Conservation (phyloP, 306 rosid species). For the Vigna nakashimae region DNA sequence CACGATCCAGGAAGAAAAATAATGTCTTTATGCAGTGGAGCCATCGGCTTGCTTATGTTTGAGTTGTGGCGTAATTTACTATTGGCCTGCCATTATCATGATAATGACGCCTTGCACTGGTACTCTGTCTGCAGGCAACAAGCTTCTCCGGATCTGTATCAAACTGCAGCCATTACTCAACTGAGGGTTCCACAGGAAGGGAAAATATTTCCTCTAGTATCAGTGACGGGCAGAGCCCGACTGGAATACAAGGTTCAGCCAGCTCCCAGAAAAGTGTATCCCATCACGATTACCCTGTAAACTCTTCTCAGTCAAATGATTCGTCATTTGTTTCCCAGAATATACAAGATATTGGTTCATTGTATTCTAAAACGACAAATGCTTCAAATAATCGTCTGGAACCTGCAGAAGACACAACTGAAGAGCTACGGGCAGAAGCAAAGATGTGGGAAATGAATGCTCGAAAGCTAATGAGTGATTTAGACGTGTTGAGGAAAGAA, state of each 20-base stretch:
- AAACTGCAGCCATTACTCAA: slow-evolving; percentile 51
- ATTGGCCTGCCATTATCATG: slow-evolving; percentile 32
- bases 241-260: slow-evolving; percentile 46
- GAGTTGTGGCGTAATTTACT: slow-evolving; percentile 36
- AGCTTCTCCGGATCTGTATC: slow-evolving; percentile 57
- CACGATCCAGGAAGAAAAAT: slow-evolving; percentile 30
- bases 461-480: slow-evolving; percentile 77
- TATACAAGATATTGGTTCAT: slow-evolving; percentile 41
- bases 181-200: slow-evolving; percentile 49
- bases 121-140: slow-evolving; percentile 49
- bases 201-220: slow-evolving; percentile 47
- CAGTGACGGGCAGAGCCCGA: slow-evolving; percentile 45
- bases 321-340: slow-evolving; percentile 42
- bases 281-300: slow-evolving; percentile 38
- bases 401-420: slow-evolving; percentile 59
- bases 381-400: slow-evolving; percentile 50
- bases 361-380: slow-evolving; percentile 40
- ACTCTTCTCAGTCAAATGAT: slow-evolving; percentile 40
- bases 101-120: slow-evolving; percentile 26
- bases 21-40: slow-evolving; percentile 34
- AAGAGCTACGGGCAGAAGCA: slow-evolving; percentile 89
- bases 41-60: slow-evolving; percentile 35
- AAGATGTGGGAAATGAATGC: slow-evolving; percentile 98
- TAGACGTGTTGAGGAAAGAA: slow-evolving; percentile 69
- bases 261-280: slow-evolving; percentile 54